phyloP scores from a whole-genome alignment of 2,329 filamentous ascomycete species.

The Neonectria coccinea region DNA sequence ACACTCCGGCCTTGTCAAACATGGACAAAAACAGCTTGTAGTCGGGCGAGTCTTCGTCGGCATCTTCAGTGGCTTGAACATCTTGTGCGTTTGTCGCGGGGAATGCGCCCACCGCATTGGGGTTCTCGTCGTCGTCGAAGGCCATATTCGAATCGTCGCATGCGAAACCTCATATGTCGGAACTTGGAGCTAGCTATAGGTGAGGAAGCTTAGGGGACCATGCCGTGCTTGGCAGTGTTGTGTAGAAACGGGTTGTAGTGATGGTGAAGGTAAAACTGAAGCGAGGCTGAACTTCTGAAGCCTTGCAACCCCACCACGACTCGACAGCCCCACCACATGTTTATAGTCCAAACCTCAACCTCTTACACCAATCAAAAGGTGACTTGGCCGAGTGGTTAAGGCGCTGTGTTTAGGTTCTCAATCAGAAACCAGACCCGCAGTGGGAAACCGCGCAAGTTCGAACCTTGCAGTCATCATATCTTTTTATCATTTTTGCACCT shows the following conservation, averaged over 20 bases:
- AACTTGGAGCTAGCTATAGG: neutral
- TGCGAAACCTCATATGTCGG: neutral
- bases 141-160: slow-evolving; percentile 47
- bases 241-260: slow-evolving; percentile 10
- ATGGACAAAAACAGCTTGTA: slow-evolving; percentile 77
- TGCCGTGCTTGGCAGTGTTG: slow-evolving; percentile 1
- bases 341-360: neutral
- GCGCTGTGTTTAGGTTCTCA: slow-evolving; percentile 64
- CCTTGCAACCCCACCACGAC: slow-evolving; percentile 12
- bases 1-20: slow-evolving; percentile 63
- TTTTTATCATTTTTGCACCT: slow-evolving; percentile 28
- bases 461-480: slow-evolving; percentile 61
- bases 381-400: slow-evolving; percentile 68
- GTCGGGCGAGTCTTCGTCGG: slow-evolving; percentile 86
- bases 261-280: slow-evolving; percentile 35
- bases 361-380: slow-evolving; percentile 36
- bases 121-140: slow-evolving; percentile 59
- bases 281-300: slow-evolving; percentile 37
- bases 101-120: slow-evolving; percentile 36
- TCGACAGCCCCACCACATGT: neutral
- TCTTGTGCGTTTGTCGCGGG: slow-evolving; percentile 44
- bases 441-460: slow-evolving; percentile 63
- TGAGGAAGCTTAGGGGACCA: neutral
- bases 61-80: slow-evolving; percentile 61
- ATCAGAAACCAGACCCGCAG: slow-evolving; percentile 51